phyloP scores from a whole-genome alignment of 2,329 filamentous ascomycete genomes.

The Colletotrichum trifolii region DNA sequence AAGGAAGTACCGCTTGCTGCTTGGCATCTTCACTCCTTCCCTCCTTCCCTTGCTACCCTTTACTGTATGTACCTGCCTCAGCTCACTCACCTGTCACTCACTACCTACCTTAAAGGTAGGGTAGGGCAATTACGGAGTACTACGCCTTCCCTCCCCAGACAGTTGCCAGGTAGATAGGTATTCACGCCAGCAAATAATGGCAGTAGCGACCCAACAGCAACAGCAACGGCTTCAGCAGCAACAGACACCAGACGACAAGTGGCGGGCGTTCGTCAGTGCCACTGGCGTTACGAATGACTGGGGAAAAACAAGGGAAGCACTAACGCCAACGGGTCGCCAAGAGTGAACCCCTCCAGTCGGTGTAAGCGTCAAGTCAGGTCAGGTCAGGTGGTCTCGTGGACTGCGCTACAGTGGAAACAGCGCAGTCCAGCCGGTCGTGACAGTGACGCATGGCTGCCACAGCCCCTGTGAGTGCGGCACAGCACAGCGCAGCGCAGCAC shows the following conservation, averaged over 20 bases:
- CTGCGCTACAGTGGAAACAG: constrained; percentile 14
- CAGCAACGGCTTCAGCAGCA: too few relatives aligned
- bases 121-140: background rate
- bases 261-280: constrained; percentile 1
- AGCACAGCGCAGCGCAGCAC: too few relatives aligned
- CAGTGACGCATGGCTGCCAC: constrained; percentile 25
- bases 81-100: background rate
- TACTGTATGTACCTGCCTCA: background rate
- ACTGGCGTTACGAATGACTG: background rate
- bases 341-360: constrained; percentile 9
- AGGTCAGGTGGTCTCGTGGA: constrained; percentile 20
- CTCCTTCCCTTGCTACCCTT: too few relatives aligned
- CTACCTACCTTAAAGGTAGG: background rate
- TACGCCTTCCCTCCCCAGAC: background rate
- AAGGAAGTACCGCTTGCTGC: background rate
- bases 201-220: background rate
- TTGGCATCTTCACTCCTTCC: too few relatives aligned
- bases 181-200: too few relatives aligned
- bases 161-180: too few relatives aligned
- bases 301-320: constrained; percentile 1
- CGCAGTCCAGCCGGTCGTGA: constrained; percentile 5
- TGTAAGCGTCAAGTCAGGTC: constrained; percentile 5
- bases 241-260: too few relatives aligned
- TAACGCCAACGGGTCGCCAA: constrained; percentile 20
- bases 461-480: constrained; percentile 18